phyloP scores from a whole-genome alignment of 2,329 filamentous ascomycete genomes.

The Talaromyces pinophilus region DNA sequence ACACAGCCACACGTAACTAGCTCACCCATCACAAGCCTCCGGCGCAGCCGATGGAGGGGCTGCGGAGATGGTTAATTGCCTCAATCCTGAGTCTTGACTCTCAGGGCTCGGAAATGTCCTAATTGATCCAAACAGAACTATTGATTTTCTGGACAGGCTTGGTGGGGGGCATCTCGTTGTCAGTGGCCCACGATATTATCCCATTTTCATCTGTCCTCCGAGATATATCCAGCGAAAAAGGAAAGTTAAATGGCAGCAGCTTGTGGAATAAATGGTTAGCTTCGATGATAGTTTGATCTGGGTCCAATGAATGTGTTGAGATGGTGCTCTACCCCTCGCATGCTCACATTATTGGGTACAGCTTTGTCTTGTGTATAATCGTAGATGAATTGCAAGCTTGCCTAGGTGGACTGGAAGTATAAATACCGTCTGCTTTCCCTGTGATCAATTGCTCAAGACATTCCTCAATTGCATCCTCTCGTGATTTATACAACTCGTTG shows the following conservation, averaged over 20 bases:
- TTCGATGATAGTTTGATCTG: not conserved
- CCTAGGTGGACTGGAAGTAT: not conserved
- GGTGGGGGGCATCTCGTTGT: constrained; percentile 6
- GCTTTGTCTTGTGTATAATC: not conserved
- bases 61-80: constrained; percentile 16
- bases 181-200: not conserved
- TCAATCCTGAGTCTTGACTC: not conserved
- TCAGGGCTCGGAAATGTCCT: not conserved
- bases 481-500: not conserved
- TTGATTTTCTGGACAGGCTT: not conserved
- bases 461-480: not conserved
- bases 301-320: constrained; percentile 7
- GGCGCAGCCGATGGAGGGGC: constrained; percentile 12
- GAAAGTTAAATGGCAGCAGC: not conserved
- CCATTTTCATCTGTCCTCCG: not conserved
- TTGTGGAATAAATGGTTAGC: not conserved
- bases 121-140: not conserved
- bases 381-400: not conserved
- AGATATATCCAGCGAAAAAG: not conserved
- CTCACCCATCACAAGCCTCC: constrained; percentile 14
- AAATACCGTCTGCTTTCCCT: not conserved
- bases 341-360: constrained; percentile 9
- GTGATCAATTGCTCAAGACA: not conserved
- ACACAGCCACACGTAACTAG: constrained; percentile 15
- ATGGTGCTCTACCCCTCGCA: constrained; percentile 15